Base-by-base conservation (phyloP, 2,329 filamentous ascomycete genomes). In the Parastagonospora nodorum region DNA sequence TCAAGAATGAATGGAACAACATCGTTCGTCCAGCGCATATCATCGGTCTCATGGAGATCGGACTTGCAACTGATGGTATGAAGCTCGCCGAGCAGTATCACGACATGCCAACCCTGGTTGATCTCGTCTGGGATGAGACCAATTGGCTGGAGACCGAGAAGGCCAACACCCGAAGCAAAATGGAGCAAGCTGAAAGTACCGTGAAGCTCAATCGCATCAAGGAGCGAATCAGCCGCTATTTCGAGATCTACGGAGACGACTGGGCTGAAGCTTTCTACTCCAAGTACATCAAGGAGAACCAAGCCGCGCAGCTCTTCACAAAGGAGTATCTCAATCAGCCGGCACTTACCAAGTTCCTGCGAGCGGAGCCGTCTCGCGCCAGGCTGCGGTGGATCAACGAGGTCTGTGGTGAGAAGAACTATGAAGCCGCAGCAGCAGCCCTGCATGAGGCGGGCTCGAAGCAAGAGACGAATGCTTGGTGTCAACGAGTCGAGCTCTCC, bases 341-440 rank as follows among this genome's bases (percentile, higher is more conserved):
- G 43, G 88, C 86, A 64, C 83, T 96, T 48, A 96, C 91, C 0
- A 80, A 81, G 44, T 99, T 92, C 64, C 80, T 99, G 41, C 85
- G 89, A 36, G 86, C 84, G 48, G 84, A 86, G 57, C 83, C 86
- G 0, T 82, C 86, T 55, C 85, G 91, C 55, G 87, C 88, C 27
- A 90, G 90, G 63, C 81, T 99, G 38, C 87, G 88, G 42, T 99
- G 94, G 94, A 96, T 99, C 76, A 95, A 99, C 69, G 92, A 97
- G 68, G 82, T 97, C 7, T 81, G 86, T 53, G 82, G 84, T 19
- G 89, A 94, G 68, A 81, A 86, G 51, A 86, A 96, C 63, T 91
- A 91, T 56, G 79, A 84, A 10, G 82, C 84, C 48, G 92, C 93
- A 9, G 87, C 88, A 5, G 77, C 84, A 36, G 88, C 87, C 0